Evolutionary conservation across 2,329 filamentous ascomycete genomes (phyloP).

Genomic region (Trematosphaeria pertusa): DNA sequence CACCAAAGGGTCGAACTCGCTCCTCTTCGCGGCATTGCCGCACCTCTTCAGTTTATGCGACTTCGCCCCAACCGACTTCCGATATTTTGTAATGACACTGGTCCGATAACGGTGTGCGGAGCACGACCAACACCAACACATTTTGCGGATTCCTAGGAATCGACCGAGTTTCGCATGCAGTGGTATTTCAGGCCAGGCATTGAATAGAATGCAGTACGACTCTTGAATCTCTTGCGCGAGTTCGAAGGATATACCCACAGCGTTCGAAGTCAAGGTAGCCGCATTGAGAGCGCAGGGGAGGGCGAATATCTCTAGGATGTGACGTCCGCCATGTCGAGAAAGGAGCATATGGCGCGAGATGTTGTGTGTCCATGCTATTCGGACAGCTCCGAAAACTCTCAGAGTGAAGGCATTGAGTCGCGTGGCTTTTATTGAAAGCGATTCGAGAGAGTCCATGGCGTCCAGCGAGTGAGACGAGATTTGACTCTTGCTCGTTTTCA

Average conservation of each 20-base stretch:
- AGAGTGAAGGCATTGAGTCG: slow-evolving; percentile 28
- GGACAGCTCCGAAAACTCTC: slow-evolving; percentile 21
- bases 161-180: slow-evolving; percentile 15
- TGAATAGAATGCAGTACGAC: slow-evolving; percentile 28
- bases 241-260: slow-evolving; percentile 17
- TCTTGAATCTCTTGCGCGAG: slow-evolving; percentile 25
- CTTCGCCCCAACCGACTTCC: slow-evolving; percentile 1
- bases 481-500: not conserved
- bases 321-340: slow-evolving; percentile 14
- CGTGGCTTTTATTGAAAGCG: slow-evolving; percentile 18
- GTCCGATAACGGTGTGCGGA: slow-evolving; percentile 20
- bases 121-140: slow-evolving; percentile 29
- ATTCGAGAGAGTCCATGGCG: slow-evolving; percentile 22
- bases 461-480: slow-evolving; percentile 5
- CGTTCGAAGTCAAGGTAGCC: slow-evolving; percentile 4
- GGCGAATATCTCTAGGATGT: slow-evolving; percentile 23
- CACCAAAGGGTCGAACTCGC: slow-evolving; percentile 22
- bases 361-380: slow-evolving; percentile 26
- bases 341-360: slow-evolving; percentile 28
- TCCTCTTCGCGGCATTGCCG: not conserved
- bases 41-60: not conserved
- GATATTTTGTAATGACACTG: slow-evolving; percentile 9
- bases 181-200: slow-evolving; percentile 17
- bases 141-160: slow-evolving; percentile 7
- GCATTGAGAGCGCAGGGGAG: slow-evolving; percentile 26